Conservation (phyloP, 225 moss, liverwort and hornwort genomes). For the Antitrichia curtipendula region DNA sequence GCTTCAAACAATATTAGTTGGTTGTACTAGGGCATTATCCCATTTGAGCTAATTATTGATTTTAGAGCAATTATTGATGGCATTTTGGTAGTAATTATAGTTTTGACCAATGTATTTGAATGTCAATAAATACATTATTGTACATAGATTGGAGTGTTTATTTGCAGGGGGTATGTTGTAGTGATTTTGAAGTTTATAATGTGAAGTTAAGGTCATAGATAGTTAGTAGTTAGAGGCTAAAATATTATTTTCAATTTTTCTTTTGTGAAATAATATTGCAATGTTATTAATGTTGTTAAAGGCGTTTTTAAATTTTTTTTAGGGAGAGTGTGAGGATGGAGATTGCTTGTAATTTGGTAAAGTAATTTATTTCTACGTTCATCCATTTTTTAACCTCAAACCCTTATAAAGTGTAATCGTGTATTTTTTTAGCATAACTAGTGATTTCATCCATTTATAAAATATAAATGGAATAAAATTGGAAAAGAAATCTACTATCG, state of each 20-base stretch:
- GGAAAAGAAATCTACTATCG: too few species aligned
- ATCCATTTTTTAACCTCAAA: not conserved
- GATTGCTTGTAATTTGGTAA: not conserved
- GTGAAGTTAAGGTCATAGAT: not conserved
- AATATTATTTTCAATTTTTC: not conserved
- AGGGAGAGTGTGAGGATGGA: not conserved
- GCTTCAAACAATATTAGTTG: not conserved
- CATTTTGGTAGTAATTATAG: not conserved
- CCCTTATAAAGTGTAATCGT: not conserved
- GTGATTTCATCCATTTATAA: not conserved
- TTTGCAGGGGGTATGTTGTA: not conserved
- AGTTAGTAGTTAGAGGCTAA: not conserved
- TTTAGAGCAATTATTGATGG: not conserved
- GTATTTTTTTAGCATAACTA: not conserved
- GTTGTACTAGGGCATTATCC: not conserved
- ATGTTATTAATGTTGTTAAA: not conserved
- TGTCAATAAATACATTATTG: not conserved
- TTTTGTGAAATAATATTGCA: not conserved
- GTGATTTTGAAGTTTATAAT: not conserved
- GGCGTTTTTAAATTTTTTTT: too few species aligned
- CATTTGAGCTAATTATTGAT: not conserved
- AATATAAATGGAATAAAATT: too few species aligned
- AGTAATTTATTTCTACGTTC: not conserved
- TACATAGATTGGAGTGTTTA: not conserved
- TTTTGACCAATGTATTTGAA: not conserved